Percentiles rank a stretch among this genome's conserved stretches.
phyloP scores from a whole-genome alignment of 345 rosid species.

The Aquilaria sinensis region DNA sequence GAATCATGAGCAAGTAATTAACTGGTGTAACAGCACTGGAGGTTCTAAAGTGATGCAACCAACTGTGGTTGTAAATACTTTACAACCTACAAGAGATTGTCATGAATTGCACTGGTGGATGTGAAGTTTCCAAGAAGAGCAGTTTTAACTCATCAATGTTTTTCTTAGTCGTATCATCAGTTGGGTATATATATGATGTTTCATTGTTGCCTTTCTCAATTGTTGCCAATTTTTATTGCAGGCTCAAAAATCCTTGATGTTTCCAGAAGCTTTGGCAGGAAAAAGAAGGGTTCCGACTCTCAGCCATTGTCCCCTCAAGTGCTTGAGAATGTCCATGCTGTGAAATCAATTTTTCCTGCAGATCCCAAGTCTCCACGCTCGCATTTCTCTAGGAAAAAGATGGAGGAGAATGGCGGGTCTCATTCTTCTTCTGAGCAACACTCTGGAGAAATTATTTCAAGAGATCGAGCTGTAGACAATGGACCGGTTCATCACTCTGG shows the following conservation, averaged over 20 bases:
- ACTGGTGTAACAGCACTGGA: no score
- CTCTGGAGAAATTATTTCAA: conserved; percentile 28
- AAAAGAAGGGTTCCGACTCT: conserved; percentile 47
- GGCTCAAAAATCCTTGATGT: conserved; percentile 42
- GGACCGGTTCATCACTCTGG: conserved; percentile 23
- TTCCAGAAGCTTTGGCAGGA: conserved; percentile 58
- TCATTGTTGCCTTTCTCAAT: not conserved
- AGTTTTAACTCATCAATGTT: no score
- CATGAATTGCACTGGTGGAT: no score
- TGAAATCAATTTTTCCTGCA: conserved; percentile 18
- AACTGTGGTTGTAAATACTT: no score
- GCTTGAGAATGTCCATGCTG: conserved; percentile 16
- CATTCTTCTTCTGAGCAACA: conserved; percentile 36
- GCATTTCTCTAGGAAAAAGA: conserved; percentile 20
- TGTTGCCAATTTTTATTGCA: conserved; percentile 16
- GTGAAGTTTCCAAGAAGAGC: no score
- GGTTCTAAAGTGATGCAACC: no score
- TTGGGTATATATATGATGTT: no score
- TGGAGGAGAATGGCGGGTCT: conserved; percentile 20
- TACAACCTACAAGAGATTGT: no score
- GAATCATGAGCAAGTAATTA: no score
- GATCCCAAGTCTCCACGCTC: conserved; percentile 24
- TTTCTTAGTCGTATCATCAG: no score
- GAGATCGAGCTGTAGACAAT: conserved; percentile 35
- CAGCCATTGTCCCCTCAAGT: conserved; percentile 36